phyloP scores from a whole-genome alignment of 257 asterid genomes.

The Salvia hispanica region DNA sequence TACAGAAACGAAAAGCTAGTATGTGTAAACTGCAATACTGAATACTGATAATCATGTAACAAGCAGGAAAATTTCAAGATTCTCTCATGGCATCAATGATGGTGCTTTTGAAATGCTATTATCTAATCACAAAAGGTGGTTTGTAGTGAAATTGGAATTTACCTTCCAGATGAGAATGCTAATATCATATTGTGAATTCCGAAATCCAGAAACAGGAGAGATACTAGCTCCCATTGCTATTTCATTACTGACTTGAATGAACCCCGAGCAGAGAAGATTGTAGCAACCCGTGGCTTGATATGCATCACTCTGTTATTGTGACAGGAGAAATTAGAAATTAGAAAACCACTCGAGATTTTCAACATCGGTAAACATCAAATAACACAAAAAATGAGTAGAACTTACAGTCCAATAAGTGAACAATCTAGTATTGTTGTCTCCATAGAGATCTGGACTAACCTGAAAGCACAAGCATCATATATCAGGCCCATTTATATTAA shows the following conservation, averaged over 20 bases:
- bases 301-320: constrained; percentile 69
- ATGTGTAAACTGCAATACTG: not conserved
- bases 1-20: not conserved
- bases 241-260: constrained; percentile 76
- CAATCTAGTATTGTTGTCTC: constrained; percentile 70
- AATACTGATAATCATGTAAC: not conserved
- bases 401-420: constrained; percentile 80
- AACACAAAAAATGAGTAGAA: constrained; percentile 2
- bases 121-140: constrained; percentile 15
- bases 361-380: not conserved
- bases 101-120: constrained; percentile 24
- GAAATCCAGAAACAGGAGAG: constrained; percentile 70
- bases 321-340: constrained; percentile 1
- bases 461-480: constrained; percentile 36
- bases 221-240: constrained; percentile 93
- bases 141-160: constrained; percentile 20
- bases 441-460: constrained; percentile 71
- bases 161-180: constrained; percentile 89
- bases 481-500: constrained; percentile 18
- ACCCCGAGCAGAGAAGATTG: constrained; percentile 85
- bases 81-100: constrained; percentile 41
- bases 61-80: constrained; percentile 36
- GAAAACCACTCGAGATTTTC: constrained; percentile 12
- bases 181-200: constrained; percentile 75
- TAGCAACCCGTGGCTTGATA: constrained; percentile 94